These are phyloP conservation scores for Asparagopsis taxiformis DNA, from an alignment of 31 red algal genomes.

Conservation along the genomic window DNA sequence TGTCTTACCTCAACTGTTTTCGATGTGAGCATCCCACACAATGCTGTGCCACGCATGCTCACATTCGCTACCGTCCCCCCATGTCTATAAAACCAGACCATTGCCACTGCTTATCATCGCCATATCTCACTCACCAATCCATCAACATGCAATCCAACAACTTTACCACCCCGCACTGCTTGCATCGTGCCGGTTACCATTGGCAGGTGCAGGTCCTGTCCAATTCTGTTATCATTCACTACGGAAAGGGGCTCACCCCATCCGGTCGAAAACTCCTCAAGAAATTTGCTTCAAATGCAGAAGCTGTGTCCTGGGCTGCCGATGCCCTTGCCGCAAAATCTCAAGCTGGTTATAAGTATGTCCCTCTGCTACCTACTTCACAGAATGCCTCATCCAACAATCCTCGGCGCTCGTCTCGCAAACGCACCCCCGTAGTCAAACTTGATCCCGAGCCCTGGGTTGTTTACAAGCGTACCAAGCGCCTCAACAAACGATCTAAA, in stretches of 20 bases:
- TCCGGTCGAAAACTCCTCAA: constrained; percentile 20
- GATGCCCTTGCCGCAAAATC: not conserved
- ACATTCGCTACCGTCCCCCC: no score
- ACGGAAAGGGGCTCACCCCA: constrained; percentile 17
- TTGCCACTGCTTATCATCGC: no score
- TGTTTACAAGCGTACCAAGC: no score
- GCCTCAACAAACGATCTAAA: no score
- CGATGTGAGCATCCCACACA: no score
- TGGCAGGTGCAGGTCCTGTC: constrained; percentile 21
- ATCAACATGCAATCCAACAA: no score
- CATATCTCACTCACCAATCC: no score
- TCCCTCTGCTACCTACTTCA: not conserved
- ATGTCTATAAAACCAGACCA: no score
- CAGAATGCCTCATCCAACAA: no score
- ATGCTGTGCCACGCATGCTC: no score
- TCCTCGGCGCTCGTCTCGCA: constrained; percentile 1
- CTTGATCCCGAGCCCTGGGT: no score
- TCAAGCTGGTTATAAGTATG: constrained; percentile 8
- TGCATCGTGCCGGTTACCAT: constrained; percentile 27
- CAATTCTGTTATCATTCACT: constrained; percentile 9
- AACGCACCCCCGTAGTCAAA: not conserved
- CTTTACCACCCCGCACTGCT: constrained; percentile 33
- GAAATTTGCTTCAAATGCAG: not conserved
- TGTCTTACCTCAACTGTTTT: no score
- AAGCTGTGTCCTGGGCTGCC: constrained; percentile 23